These are phyloP conservation scores for Haematococcus lacustris DNA, from an alignment of 139 green algal genomes.

Conservation along the genomic window DNA sequence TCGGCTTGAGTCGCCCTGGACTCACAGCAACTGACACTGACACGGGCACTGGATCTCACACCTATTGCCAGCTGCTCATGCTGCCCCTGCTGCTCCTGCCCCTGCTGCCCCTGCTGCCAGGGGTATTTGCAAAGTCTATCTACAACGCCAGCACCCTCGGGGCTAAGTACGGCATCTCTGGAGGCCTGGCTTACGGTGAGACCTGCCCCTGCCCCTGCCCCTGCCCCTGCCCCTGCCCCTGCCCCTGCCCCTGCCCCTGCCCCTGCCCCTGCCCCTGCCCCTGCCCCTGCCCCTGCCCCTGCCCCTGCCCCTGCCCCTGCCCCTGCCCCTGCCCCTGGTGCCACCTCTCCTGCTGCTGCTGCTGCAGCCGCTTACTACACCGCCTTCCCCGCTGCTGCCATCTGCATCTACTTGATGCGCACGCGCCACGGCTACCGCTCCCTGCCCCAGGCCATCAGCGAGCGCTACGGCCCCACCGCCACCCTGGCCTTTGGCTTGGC, in stretches of 20 bases:
- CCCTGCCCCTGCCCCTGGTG: too few relatives aligned
- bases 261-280: too few relatives aligned
- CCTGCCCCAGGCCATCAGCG: not conserved
- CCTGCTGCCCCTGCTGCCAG: too few relatives aligned
- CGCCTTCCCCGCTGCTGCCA: not conserved
- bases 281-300: too few relatives aligned
- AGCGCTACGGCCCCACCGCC: not conserved
- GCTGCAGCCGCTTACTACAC: not conserved
- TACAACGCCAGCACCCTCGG: not conserved
- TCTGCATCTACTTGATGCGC: not conserved
- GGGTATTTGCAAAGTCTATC: not conserved
- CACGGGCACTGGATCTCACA: too few relatives aligned
- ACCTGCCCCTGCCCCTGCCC: not conserved
- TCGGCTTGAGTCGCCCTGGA: too few relatives aligned
- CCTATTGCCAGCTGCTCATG: too few relatives aligned
- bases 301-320: not conserved
- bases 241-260: too few relatives aligned
- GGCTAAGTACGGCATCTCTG: not conserved
- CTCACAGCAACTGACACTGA: too few relatives aligned
- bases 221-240: too few relatives aligned
- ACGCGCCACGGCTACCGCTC: not conserved
- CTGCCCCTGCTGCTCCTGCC: too few relatives aligned
- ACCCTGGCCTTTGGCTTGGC: not conserved
- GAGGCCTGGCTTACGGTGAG: not conserved
- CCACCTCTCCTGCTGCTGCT: not conserved